A percentile compares a stretch with the other conserved stretches of the same genome.
Evolutionary conservation across 2,329 filamentous ascomycete genomes (phyloP).

Genomic region (Xylariaceae sp.): DNA sequence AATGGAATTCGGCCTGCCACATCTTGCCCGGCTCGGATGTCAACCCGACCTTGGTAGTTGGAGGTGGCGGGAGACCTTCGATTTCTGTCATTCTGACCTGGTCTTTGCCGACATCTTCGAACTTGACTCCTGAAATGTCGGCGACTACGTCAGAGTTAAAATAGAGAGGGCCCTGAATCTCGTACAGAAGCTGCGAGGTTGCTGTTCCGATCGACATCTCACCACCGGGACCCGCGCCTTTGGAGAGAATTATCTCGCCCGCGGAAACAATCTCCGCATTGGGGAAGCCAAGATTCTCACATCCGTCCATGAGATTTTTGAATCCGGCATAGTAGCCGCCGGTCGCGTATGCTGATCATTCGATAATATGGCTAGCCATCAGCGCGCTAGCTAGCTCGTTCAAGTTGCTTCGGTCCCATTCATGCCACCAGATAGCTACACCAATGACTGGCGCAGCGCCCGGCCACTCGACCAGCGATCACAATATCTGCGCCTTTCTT

Average conservation of each 20-base stretch:
- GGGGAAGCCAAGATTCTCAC: neutral
- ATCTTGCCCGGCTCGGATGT: neutral
- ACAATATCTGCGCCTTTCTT: conserved; percentile 32
- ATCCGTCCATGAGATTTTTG: conserved; percentile 25
- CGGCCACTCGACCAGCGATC: conserved; percentile 29
- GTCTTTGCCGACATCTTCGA: neutral
- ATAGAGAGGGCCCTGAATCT: neutral
- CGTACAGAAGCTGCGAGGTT: neutral
- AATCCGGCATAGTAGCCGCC: conserved; percentile 45
- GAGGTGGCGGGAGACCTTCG: neutral
- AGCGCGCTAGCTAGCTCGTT: conserved; percentile 5
- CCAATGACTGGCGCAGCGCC: conserved; percentile 2
- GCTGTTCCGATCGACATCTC: neutral
- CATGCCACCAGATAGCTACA: conserved; percentile 6
- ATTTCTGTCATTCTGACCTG: neutral
- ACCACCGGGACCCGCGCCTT: neutral
- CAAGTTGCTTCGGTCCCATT: neutral
- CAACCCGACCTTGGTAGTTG: neutral
- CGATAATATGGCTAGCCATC: conserved; percentile 37
- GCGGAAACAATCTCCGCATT: neutral
- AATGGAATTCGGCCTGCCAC: neutral
- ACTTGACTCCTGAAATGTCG: neutral
- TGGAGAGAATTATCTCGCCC: neutral
- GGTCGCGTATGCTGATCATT: conserved; percentile 43
- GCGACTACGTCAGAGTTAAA: neutral